Evolutionary conservation across 73 alveolate genomes (phyloP), one percentile per base, ranked within the genome.

Genomic region (Breviolum minutum): DNA sequence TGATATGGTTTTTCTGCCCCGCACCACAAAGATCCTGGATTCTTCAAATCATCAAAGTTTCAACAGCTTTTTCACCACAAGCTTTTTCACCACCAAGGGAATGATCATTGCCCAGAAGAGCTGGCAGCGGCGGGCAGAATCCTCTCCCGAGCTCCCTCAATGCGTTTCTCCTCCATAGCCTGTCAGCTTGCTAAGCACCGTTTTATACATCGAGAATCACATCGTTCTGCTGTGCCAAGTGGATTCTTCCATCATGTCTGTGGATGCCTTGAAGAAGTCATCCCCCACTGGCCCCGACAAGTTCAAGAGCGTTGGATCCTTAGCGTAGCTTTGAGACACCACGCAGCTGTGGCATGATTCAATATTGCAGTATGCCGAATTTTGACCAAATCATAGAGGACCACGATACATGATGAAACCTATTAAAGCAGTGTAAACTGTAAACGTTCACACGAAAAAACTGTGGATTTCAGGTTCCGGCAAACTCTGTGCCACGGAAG

Each of bases 151-250:
- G 95, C 95, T 70, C 95, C 95, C 64, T 88, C 83, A 14, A 88
- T 88, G 66, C 95, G 95, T 69, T 88, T 88, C 12, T 88, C 95
- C 85, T 88, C 95, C 95, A 88, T 88, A 63, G 80, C 95, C 95
- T 88, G 22, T 8, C 70, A 6, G 29, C 64, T 11, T 68, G 24
- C 24, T 66, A 22, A 6, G 17, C n/a, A 22, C 77, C 77, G 77
- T 68, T 14, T 22, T 17, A 68, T 17, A 68, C 77, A 68, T 40
- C 5, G 54, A 71, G 81, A 11, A 13, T 17, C 30, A 71, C 81
- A 71, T 71, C 26, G 1, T 71, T 8, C 19, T 71, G 54, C 54
- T 40, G 54, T 40, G 54, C 54, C 54, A 40, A 40, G 54, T 40
- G 54, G 54, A 40, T 40, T 40, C 54, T 40, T 40, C 54, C 54